These are phyloP conservation scores for Eutreptiella sp. DNA, from an alignment of 208 protist species.

Conservation along the genomic window DNA sequence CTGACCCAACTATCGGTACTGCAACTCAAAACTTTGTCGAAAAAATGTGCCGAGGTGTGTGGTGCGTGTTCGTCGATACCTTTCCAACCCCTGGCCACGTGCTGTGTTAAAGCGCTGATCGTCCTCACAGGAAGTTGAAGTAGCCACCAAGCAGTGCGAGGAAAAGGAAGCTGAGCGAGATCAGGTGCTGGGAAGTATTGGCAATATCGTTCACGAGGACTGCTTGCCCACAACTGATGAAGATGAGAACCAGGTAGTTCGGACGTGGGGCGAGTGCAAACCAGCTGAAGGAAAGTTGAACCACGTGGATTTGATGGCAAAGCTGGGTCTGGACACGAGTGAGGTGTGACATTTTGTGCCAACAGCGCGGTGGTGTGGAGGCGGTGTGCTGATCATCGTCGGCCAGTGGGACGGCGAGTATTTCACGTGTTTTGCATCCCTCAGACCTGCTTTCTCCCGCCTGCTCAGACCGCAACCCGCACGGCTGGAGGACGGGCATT, in stretches of 20 bases:
- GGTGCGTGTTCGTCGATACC: no score
- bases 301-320: conserved; percentile 86
- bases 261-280: conserved; percentile 65
- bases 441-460: conserved; percentile 65
- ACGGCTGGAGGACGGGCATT: conserved; percentile 94
- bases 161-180: conserved; percentile 51
- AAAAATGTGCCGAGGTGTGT: conserved; percentile 50
- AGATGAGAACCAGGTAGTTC: conserved; percentile 78
- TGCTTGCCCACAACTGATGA: conserved; percentile 90
- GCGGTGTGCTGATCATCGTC: background rate
- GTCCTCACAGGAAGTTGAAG: no score
- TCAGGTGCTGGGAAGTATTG: conserved; percentile 68
- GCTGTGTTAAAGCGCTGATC: no score
- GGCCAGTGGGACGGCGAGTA: background rate
- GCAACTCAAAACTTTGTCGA: conserved; percentile 80
- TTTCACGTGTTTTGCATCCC: background rate
- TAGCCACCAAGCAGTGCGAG: conserved; percentile 49
- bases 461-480: conserved; percentile 57
- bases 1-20: conserved; percentile 60
- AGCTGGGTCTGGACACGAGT: conserved; percentile 69
- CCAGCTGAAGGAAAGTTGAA: conserved; percentile 55
- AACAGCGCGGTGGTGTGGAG: no score
- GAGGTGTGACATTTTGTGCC: no score
- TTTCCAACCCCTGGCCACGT: no score
- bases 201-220: conserved; percentile 93